Percentiles rank a stretch among this genome's conserved stretches.
phyloP scores from a whole-genome alignment of 768 basidiomycete genomes.

The Hysterangium stoloniferum region DNA sequence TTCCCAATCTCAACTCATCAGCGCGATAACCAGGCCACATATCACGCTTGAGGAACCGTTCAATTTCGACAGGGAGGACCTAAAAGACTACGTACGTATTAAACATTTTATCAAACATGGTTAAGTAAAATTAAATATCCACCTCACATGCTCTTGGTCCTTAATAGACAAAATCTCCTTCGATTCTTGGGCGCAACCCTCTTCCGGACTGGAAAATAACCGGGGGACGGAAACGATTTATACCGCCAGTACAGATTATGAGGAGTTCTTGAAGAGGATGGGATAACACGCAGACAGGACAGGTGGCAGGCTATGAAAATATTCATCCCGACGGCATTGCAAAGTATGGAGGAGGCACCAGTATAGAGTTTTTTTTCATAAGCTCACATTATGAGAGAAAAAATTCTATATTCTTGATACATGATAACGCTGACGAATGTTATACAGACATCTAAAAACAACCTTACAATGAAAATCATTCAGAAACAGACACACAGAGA shows the following conservation, averaged over 20 bases:
- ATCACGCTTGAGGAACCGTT: constrained; percentile 20
- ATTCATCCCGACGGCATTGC: constrained; percentile 20
- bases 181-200: constrained; percentile 22
- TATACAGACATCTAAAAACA: not conserved
- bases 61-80: constrained; percentile 17
- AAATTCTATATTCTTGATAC: too few species aligned
- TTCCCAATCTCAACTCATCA: too few species aligned
- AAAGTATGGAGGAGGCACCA: constrained; percentile 4
- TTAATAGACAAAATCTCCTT: constrained; percentile 30
- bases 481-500: not conserved
- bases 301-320: constrained; percentile 19
- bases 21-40: constrained; percentile 21
- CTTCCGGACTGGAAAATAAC: constrained; percentile 20
- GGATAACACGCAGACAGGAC: constrained; percentile 20
- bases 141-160: not conserved
- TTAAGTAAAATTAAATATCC: not conserved
- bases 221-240: constrained; percentile 16
- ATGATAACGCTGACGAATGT: not conserved
- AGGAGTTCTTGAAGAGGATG: constrained; percentile 19
- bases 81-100: constrained; percentile 24
- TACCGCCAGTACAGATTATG: constrained; percentile 18
- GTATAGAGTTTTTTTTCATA: not conserved
- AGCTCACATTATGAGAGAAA: not conserved
- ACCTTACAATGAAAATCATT: not conserved
- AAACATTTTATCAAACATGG: not conserved